These are phyloP conservation scores for Bipolaris cookei DNA, from an alignment of 2,329 filamentous ascomycete genomes.

Conservation along the genomic window DNA sequence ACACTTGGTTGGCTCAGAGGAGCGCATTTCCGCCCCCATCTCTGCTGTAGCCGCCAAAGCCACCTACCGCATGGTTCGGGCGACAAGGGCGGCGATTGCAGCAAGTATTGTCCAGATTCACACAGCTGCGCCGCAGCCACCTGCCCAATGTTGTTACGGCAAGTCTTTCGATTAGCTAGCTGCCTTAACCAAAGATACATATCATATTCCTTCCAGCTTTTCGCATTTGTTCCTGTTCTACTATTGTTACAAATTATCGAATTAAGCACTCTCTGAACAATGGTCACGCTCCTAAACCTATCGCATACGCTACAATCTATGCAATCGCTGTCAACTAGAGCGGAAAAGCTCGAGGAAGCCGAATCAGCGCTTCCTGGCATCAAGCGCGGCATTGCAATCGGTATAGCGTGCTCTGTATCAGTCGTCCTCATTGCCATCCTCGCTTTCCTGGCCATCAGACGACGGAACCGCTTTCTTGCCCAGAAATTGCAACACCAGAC, in stretches of 20 bases:
- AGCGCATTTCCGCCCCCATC: slow-evolving; percentile 3
- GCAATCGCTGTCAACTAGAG: not conserved
- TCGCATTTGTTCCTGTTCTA: not conserved
- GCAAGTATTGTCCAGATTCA: slow-evolving; percentile 2
- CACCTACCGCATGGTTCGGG: slow-evolving; percentile 8
- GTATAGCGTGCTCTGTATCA: slow-evolving; percentile 32
- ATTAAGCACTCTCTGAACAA: not conserved
- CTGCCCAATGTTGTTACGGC: not conserved
- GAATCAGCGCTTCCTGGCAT: slow-evolving; percentile 33
- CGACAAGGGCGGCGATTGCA: slow-evolving; percentile 4
- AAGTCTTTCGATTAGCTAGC: slow-evolving; percentile 3
- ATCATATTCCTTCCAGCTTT: not conserved
- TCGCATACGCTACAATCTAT: slow-evolving; percentile 1
- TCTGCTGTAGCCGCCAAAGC: slow-evolving; percentile 12
- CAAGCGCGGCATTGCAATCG: slow-evolving; percentile 40
- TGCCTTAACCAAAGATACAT: slow-evolving; percentile 10
- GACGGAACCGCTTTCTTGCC: slow-evolving; percentile 22
- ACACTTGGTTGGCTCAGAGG: slow-evolving; percentile 13
- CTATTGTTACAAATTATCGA: slow-evolving; percentile 1
- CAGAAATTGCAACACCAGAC: slow-evolving; percentile 1
- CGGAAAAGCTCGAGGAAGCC: slow-evolving; percentile 7
- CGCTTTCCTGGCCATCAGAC: slow-evolving; percentile 29
- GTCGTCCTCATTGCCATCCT: slow-evolving; percentile 32
- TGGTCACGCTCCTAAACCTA: slow-evolving; percentile 8
- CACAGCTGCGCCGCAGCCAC: slow-evolving; percentile 18